Conservation (phyloP, 352 stramenopile species). For the Pythium oligandrum region DNA sequence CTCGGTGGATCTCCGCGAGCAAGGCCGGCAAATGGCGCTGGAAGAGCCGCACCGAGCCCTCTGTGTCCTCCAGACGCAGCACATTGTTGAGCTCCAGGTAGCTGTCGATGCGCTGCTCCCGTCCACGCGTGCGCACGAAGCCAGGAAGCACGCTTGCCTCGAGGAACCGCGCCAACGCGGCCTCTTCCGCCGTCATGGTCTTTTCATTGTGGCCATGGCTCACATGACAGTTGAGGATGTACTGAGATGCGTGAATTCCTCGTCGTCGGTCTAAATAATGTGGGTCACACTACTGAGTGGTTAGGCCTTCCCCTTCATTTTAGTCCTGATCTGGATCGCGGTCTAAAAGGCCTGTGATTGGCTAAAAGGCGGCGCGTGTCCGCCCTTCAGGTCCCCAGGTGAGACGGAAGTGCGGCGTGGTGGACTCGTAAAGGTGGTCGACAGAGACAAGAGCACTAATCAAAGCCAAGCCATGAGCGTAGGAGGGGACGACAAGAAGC, state of each 20-base stretch:
- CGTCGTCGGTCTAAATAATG: no score
- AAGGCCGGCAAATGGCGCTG: constrained; percentile 29
- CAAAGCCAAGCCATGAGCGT: no score
- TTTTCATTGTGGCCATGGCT: constrained; percentile 1
- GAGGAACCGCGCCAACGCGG: constrained; percentile 19
- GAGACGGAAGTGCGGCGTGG: constrained; percentile 16
- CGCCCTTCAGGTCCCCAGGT: background rate
- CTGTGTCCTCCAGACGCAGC: constrained; percentile 50
- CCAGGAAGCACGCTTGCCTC: constrained; percentile 22
- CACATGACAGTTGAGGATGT: background rate
- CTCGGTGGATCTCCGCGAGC: constrained; percentile 35
- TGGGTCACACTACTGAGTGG: no score
- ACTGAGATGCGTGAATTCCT: no score
- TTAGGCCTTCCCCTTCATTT: no score
- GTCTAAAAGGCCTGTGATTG: constrained; percentile 5
- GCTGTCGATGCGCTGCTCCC: constrained; percentile 38
- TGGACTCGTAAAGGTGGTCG: background rate
- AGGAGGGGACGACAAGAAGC: constrained; percentile 29
- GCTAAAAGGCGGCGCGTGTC: constrained; percentile 3
- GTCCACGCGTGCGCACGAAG: constrained; percentile 30
- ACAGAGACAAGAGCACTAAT: constrained; percentile 1
- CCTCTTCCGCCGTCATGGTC: constrained; percentile 17
- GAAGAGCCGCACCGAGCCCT: constrained; percentile 34
- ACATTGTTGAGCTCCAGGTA: constrained; percentile 58
- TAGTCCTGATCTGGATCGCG: no score